These are phyloP conservation scores for Lactifluus subvellereus DNA, from an alignment of 768 basidiomycete species.

Conservation along the genomic window DNA sequence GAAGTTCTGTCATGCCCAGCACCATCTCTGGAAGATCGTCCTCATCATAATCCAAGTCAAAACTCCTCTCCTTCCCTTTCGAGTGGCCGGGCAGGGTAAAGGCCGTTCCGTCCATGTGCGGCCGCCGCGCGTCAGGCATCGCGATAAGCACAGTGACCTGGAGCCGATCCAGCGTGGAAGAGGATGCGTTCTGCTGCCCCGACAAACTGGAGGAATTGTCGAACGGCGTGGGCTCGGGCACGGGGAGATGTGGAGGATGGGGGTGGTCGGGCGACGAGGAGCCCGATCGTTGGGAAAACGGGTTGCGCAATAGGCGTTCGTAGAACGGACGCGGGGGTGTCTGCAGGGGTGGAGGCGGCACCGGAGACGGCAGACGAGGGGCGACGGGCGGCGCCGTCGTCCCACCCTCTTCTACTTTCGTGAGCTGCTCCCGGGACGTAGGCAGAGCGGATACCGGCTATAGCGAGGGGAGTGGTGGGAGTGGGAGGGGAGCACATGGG, in stretches of 20 bases:
- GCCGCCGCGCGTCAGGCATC: slow-evolving; percentile 43
- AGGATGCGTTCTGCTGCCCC: background rate
- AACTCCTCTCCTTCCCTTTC: slow-evolving; percentile 28
- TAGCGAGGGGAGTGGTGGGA: too few species aligned
- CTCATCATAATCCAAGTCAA: slow-evolving; percentile 26
- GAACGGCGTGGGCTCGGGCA: too few species aligned
- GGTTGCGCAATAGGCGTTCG: slow-evolving; percentile 9
- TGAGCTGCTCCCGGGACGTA: background rate
- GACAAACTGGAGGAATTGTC: background rate
- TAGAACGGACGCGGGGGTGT: background rate
- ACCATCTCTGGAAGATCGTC: slow-evolving; percentile 45
- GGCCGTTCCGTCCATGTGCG: slow-evolving; percentile 6
- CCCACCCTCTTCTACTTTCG: background rate
- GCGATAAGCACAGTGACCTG: slow-evolving; percentile 53
- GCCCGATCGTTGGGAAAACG: background rate
- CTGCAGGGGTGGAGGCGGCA: background rate
- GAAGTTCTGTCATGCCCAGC: slow-evolving; percentile 42
- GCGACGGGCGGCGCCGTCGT: background rate
- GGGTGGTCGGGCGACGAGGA: background rate
- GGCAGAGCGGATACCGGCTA: slow-evolving; percentile 21
- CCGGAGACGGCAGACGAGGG: background rate
- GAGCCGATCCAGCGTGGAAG: slow-evolving; percentile 22
- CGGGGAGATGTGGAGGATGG: background rate
- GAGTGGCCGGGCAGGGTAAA: background rate
- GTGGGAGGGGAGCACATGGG: too few species aligned